phyloP scores from a whole-genome alignment of 495 filamentous ascomycete genomes.

The Penicillium argentinense region DNA sequence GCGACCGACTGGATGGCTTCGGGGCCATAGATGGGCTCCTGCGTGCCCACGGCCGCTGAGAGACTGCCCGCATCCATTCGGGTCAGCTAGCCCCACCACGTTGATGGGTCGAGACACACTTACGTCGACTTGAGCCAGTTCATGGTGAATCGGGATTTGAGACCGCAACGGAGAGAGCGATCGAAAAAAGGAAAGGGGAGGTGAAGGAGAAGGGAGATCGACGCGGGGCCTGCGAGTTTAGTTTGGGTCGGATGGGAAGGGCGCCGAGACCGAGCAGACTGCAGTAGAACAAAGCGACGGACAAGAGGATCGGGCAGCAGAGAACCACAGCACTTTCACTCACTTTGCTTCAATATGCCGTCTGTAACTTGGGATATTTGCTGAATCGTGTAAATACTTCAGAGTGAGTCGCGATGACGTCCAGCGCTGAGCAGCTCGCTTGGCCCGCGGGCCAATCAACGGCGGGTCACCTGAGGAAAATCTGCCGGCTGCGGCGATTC shows the following conservation, averaged over 20 bases:
- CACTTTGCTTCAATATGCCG: background rate
- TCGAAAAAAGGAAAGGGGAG: conserved; percentile 22
- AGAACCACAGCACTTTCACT: no score
- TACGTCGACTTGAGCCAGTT: conserved; percentile 77
- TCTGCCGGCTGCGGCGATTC: conserved; percentile 21
- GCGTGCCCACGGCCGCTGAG: conserved; percentile 88
- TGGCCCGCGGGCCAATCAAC: conserved; percentile 24
- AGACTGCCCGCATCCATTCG: conserved; percentile 53
- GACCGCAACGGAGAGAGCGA: no score
- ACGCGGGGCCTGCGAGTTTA: conserved; percentile 35
- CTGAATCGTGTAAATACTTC: no score
- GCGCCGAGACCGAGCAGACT: conserved; percentile 3
- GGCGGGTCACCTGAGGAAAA: conserved; percentile 16
- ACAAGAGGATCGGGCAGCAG: no score
- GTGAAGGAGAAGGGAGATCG: conserved; percentile 24
- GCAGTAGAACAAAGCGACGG: no score
- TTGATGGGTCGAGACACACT: conserved; percentile 22
- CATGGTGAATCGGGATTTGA: conserved; percentile 34
- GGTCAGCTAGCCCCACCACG: conserved; percentile 23
- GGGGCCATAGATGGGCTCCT: conserved; percentile 95
- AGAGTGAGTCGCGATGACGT: conserved; percentile 21
- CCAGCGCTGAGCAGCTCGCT: conserved; percentile 21
- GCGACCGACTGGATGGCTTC: conserved; percentile 83
- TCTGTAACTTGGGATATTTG: no score
- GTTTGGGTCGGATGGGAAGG: conserved; percentile 29